Percentiles rank a stretch among this genome's conserved stretches.
phyloP scores from a whole-genome alignment of 306 rosid species.

The Vicia villosa region DNA sequence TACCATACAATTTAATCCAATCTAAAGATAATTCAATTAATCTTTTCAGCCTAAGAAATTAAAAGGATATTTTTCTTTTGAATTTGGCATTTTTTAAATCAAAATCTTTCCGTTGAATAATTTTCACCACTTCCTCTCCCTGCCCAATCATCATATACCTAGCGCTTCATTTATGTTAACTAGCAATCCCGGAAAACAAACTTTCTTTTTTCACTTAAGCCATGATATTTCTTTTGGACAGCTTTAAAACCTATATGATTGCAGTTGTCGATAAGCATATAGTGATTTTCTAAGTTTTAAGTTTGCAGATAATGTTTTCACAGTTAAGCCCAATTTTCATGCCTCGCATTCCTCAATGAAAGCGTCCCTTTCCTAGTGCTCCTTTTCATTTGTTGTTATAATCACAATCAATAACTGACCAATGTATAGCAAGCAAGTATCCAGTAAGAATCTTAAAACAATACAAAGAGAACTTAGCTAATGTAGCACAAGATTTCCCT shows the following conservation, averaged over 20 bases:
- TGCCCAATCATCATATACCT: neutral
- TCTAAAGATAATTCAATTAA: neutral
- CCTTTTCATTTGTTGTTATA: neutral
- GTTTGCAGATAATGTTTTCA: neutral
- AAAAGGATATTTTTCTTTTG: neutral
- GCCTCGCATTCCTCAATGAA: neutral
- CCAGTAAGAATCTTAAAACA: slow-evolving; percentile 20
- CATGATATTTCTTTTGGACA: neutral
- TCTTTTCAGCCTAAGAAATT: neutral
- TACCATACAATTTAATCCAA: neutral
- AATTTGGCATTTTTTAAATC: neutral
- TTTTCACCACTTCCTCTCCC: neutral
- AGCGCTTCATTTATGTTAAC: neutral
- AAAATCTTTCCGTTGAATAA: neutral
- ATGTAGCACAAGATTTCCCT: neutral
- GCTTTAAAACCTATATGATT: neutral
- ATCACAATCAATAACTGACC: slow-evolving; percentile 9
- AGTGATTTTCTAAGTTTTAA: neutral
- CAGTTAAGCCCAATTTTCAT: slow-evolving; percentile 4
- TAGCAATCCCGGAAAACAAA: neutral
- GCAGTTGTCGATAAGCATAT: neutral
- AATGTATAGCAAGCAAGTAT: neutral
- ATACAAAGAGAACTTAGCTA: neutral
- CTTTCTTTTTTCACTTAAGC: neutral
- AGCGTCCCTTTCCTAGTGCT: neutral